Evolutionary conservation across 257 asterid genomes (phyloP).

Genomic region (Solanum chiquidenum): DNA sequence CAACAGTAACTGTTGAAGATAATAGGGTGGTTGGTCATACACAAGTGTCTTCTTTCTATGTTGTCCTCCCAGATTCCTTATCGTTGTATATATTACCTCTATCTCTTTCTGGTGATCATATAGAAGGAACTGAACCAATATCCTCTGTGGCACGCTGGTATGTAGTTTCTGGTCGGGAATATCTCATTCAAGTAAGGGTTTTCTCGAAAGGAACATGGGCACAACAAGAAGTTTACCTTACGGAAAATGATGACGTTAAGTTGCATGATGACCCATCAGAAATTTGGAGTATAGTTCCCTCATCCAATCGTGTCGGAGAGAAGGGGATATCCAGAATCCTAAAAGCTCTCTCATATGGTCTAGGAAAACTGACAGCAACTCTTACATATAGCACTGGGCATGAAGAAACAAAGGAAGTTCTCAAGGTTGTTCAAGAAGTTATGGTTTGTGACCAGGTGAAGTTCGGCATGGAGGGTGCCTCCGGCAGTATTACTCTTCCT

Average conservation of each 20-base stretch:
- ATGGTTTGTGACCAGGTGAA: conserved; percentile 85
- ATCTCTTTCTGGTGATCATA: conserved; percentile 37
- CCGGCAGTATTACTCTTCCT: conserved; percentile 53
- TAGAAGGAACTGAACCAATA: conserved; percentile 37
- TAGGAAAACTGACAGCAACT: conserved; percentile 73
- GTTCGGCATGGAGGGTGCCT: conserved; percentile 28
- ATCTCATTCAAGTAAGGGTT: conserved; percentile 59
- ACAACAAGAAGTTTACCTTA: conserved; percentile 55
- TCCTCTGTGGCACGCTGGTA: conserved; percentile 73
- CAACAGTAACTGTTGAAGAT: conserved; percentile 68
- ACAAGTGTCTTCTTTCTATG: conserved; percentile 73
- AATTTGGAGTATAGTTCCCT: conserved; percentile 61
- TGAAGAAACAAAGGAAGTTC: conserved; percentile 45
- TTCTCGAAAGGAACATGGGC: conserved; percentile 57
- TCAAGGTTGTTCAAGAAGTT: conserved; percentile 80
- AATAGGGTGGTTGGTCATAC: conserved; percentile 77
- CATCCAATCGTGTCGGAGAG: conserved; percentile 23
- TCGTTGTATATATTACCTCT: conserved; percentile 47
- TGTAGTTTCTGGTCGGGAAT: conserved; percentile 57
- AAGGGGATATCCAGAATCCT: conserved; percentile 37
- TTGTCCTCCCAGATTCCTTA: conserved; percentile 70
- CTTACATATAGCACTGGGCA: conserved; percentile 47
- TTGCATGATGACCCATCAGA: conserved; percentile 44
- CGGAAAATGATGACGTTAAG: conserved; percentile 57
- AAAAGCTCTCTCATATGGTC: conserved; percentile 52